Evolutionary conservation across 176 grass and related monocot genomes (phyloP).

Genomic region (Puccinellia tenuiflora): DNA sequence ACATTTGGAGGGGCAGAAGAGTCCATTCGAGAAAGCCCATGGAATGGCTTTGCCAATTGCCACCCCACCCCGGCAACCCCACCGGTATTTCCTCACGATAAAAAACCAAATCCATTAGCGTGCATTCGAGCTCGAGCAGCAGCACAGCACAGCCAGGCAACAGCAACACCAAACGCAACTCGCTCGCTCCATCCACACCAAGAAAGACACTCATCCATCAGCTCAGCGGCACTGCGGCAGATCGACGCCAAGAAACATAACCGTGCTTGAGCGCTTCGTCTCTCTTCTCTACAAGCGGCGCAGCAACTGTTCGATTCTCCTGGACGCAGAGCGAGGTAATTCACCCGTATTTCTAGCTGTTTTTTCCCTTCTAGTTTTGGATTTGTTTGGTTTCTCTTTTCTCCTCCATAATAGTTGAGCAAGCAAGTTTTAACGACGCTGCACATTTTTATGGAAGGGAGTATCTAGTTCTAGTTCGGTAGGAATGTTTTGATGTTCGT

Average conservation of each 20-base stretch:
- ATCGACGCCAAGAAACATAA: not conserved
- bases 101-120: constrained; percentile 28
- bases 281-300: not conserved
- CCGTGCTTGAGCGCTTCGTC: not conserved
- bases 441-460: not conserved
- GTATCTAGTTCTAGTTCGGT: constrained; percentile 12
- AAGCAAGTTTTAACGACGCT: not conserved
- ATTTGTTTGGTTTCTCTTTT: not conserved
- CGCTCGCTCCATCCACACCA: not conserved
- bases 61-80: not conserved
- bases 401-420: not conserved
- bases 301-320: not conserved
- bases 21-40: constrained; percentile 24
- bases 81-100: constrained; percentile 22
- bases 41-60: constrained; percentile 1
- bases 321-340: constrained; percentile 17
- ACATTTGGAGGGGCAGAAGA: constrained; percentile 10
- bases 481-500: constrained; percentile 26
- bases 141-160: not conserved
- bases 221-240: not conserved
- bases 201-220: not conserved
- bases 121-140: constrained; percentile 3
- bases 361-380: not conserved
- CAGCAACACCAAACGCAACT: constrained; percentile 7
- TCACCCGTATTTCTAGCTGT: not conserved